Percentiles rank a stretch among this genome's conserved stretches.
Evolutionary conservation across 192 early-diverging fungal genomes (phyloP).

Genomic region (Coemansia sp.): DNA sequence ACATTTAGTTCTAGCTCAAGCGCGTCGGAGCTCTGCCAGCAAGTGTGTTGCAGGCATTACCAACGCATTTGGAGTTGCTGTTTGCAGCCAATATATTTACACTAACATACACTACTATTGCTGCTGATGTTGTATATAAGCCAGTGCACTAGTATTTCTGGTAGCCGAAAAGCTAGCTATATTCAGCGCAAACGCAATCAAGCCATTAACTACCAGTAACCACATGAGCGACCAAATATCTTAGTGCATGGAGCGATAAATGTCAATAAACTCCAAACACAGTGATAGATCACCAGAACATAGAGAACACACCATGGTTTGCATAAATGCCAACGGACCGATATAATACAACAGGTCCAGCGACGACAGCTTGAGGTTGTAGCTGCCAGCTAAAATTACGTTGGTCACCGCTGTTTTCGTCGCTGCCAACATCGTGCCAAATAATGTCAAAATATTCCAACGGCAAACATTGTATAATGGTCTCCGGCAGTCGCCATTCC

Average conservation of each 20-base stretch:
- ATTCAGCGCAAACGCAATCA: slow-evolving; percentile 83
- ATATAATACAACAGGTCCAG: slow-evolving; percentile 77
- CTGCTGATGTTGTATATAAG: too few relatives aligned
- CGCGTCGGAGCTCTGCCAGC: too few relatives aligned
- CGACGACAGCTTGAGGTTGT: slow-evolving; percentile 67
- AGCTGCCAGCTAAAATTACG: slow-evolving; percentile 66
- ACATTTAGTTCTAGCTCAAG: too few relatives aligned
- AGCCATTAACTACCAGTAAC: slow-evolving; percentile 69
- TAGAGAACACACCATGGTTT: slow-evolving; percentile 63
- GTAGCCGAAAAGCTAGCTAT: slow-evolving; percentile 84
- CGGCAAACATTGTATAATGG: slow-evolving; percentile 69
- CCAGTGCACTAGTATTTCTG: slow-evolving; percentile 75
- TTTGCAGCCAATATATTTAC: too few relatives aligned
- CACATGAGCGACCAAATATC: not conserved
- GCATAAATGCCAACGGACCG: slow-evolving; percentile 70
- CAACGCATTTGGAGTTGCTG: too few relatives aligned
- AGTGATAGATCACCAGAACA: slow-evolving; percentile 66
- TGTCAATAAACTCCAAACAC: slow-evolving; percentile 26
- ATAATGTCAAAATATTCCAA: slow-evolving; percentile 72
- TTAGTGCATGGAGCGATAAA: too few relatives aligned
- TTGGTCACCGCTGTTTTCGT: slow-evolving; percentile 84
- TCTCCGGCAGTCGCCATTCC: slow-evolving; percentile 80
- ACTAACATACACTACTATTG: too few relatives aligned
- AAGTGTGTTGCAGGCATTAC: too few relatives aligned
- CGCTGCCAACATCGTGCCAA: slow-evolving; percentile 74